Conservation (phyloP, 306 rosid species). For the Dalbergia oliveri region DNA sequence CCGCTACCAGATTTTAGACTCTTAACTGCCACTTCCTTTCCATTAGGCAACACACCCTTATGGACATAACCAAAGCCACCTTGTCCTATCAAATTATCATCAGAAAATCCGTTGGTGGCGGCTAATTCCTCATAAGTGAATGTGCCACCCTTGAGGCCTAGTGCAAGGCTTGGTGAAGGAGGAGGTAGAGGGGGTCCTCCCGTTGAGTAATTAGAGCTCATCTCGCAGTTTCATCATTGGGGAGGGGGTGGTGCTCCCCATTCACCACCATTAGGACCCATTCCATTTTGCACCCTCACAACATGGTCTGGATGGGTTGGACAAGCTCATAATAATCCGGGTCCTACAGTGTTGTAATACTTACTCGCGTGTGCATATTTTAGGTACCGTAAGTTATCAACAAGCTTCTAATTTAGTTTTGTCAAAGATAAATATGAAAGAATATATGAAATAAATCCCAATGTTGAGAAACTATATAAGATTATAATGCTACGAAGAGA, state of each 20-base stretch:
- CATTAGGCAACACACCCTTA: slow-evolving; percentile 78
- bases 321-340: slow-evolving; percentile 52
- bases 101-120: slow-evolving; percentile 69
- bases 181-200: slow-evolving; percentile 77
- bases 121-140: slow-evolving; percentile 79
- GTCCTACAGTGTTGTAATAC: slow-evolving; percentile 56
- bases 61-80: slow-evolving; percentile 95
- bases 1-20: slow-evolving; percentile 77
- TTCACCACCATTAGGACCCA: slow-evolving; percentile 48
- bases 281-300: slow-evolving; percentile 61
- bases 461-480: too few relatives aligned
- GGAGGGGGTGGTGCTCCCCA: slow-evolving; percentile 66
- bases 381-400: not conserved
- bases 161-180: slow-evolving; percentile 67
- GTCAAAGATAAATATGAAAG: not conserved
- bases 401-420: not conserved
- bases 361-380: slow-evolving; percentile 38
- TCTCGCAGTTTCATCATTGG: slow-evolving; percentile 53
- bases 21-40: slow-evolving; percentile 88
- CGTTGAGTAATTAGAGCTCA: slow-evolving; percentile 54
- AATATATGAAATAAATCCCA: not conserved
- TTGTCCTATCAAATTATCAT: slow-evolving; percentile 73
- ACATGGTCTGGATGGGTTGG: slow-evolving; percentile 57
- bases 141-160: slow-evolving; percentile 76
- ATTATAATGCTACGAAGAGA: too few relatives aligned